Conservation (phyloP, 2,329 filamentous ascomycete species). For the Ascosphaera pollenicola region DNA sequence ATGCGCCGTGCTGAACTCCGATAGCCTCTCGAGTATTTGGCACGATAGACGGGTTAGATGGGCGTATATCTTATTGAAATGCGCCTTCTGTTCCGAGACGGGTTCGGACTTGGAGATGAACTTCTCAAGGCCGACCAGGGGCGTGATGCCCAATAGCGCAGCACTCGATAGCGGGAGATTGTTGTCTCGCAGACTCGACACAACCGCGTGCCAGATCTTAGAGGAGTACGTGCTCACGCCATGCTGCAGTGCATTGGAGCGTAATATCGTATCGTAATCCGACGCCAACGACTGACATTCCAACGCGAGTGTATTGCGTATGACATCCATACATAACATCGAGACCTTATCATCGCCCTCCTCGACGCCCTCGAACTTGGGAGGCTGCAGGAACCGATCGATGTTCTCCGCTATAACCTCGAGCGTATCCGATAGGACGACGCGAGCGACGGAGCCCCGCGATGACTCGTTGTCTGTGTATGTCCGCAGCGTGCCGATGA, state of each 20-base stretch:
- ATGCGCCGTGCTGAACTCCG: slow-evolving; percentile 49
- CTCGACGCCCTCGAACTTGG: slow-evolving; percentile 25
- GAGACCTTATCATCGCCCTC: slow-evolving; percentile 30
- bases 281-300: slow-evolving; percentile 49
- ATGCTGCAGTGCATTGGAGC: slow-evolving; percentile 38
- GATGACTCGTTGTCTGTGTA: slow-evolving; percentile 25
- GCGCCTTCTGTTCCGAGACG: slow-evolving; percentile 32
- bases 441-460: slow-evolving; percentile 22
- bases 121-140: slow-evolving; percentile 53
- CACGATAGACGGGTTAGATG: slow-evolving; percentile 41
- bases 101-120: slow-evolving; percentile 32
- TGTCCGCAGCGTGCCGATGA: slow-evolving; percentile 24
- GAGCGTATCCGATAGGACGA: slow-evolving; percentile 26
- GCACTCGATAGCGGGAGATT: slow-evolving; percentile 52
- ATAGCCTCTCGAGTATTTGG: slow-evolving; percentile 54
- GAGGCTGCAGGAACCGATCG: slow-evolving; percentile 35
- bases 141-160: slow-evolving; percentile 47
- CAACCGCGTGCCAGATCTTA: slow-evolving; percentile 56
- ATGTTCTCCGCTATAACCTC: slow-evolving; percentile 25
- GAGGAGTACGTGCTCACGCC: slow-evolving; percentile 48
- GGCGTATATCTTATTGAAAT: slow-evolving; percentile 56
- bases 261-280: slow-evolving; percentile 44
- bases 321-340: slow-evolving; percentile 37
- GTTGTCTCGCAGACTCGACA: slow-evolving; percentile 42
- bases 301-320: slow-evolving; percentile 43